Conservation (phyloP, 805 yeast species). For the Hanseniaspora thailandica region DNA sequence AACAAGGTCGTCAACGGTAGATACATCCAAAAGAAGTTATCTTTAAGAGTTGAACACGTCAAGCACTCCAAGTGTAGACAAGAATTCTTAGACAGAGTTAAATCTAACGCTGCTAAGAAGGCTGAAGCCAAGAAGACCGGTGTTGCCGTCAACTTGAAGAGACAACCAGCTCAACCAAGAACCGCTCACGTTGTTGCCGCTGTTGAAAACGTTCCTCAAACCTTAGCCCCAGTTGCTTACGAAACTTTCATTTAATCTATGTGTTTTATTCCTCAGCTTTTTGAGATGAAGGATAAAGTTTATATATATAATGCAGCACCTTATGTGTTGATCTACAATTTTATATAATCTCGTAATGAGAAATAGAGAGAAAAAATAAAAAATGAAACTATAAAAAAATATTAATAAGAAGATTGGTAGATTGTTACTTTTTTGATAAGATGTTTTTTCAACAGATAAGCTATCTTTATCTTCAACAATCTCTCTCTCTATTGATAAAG, state of each 20-base stretch:
- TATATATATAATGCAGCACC: conserved; percentile 9
- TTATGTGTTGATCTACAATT: background rate
- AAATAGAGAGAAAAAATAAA: conserved; percentile 11
- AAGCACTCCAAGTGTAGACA: conserved; percentile 99
- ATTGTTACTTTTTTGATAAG: too few relatives aligned
- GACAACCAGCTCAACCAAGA: conserved; percentile 99
- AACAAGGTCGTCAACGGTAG: conserved; percentile 99
- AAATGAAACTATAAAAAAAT: background rate
- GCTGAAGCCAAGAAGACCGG: conserved; percentile 92
- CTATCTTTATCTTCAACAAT: background rate
- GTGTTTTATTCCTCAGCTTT: conserved; percentile 14
- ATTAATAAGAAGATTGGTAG: too few relatives aligned
- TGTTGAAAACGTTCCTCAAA: conserved; percentile 78
- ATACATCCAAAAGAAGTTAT: conserved; percentile 97
- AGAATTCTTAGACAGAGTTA: conserved; percentile 97
- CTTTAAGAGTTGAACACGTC: conserved; percentile 96
- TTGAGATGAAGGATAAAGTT: background rate
- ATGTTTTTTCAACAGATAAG: too few relatives aligned
- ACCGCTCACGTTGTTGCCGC: conserved; percentile 75
- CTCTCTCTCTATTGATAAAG: background rate
- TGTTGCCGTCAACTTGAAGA: conserved; percentile 80
- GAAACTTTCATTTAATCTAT: conserved; percentile 89
- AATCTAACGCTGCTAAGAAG: conserved; percentile 87
- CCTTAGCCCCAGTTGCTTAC: conserved; percentile 98
- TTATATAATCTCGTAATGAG: background rate